Evolutionary conservation across 2,329 filamentous ascomycete species (phyloP).

Genomic region (Ophiosphaerella narmari): DNA sequence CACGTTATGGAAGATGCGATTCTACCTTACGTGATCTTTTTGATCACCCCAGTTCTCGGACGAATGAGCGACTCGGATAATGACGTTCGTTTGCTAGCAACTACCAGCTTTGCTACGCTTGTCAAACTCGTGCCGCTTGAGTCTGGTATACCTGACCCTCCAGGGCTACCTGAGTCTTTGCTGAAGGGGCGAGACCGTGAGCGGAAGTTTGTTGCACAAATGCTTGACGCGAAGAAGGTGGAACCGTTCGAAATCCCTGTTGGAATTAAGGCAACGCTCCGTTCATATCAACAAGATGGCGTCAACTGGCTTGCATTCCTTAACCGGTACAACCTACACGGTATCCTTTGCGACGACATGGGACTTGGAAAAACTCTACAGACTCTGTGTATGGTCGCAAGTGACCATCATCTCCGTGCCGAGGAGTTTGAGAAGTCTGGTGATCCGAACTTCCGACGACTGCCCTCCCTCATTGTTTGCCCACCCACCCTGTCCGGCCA

Average conservation of each 20-base stretch:
- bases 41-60: constrained; percentile 94
- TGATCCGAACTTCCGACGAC: constrained; percentile 73
- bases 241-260: constrained; percentile 93
- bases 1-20: constrained; percentile 98
- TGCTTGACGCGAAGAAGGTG: constrained; percentile 95
- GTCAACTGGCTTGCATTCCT: constrained; percentile 99
- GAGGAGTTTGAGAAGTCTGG: constrained; percentile 87
- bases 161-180: constrained; percentile 85
- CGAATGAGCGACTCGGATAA: constrained; percentile 99
- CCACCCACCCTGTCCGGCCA: constrained; percentile 95
- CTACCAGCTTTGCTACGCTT: constrained; percentile 93
- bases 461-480: constrained; percentile 94
- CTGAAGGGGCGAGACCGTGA: constrained; percentile 91
- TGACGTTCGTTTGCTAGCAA: constrained; percentile 90
- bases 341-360: constrained; percentile 99
- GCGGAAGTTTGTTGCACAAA: constrained; percentile 93
- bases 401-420: constrained; percentile 90
- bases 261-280: constrained; percentile 93
- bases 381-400: constrained; percentile 96
- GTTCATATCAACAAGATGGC: constrained; percentile 97
- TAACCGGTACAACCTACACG: constrained; percentile 96
- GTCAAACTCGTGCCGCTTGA: constrained; percentile 97
- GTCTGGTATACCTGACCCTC: constrained; percentile 94
- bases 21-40: constrained; percentile 96
- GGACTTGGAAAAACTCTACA: constrained; percentile 97